These are phyloP conservation scores for Kluyveromyces sp. DNA, from an alignment of 1,139 yeast genomes.

Conservation along the genomic window DNA sequence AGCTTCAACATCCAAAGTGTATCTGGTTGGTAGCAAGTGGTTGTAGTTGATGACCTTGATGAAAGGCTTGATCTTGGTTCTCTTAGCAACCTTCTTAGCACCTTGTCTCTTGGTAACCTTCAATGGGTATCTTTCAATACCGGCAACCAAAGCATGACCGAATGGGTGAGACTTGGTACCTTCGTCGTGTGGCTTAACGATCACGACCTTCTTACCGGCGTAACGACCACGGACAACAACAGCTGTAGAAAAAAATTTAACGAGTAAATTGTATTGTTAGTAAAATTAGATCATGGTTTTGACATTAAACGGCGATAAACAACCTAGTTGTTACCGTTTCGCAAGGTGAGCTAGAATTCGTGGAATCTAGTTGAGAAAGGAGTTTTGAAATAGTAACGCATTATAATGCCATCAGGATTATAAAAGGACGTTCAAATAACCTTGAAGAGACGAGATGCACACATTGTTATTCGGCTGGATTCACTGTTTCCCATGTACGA, in stretches of 20 bases:
- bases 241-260: conserved; percentile 42
- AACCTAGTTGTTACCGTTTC: too few species aligned
- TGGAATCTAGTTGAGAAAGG: too few species aligned
- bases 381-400: too few species aligned
- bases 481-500: too few species aligned
- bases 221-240: conserved; percentile 99
- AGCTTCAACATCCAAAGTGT: conserved; percentile 93
- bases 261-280: conserved; percentile 16
- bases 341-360: too few species aligned
- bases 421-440: too few species aligned
- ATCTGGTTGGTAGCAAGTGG: conserved; percentile 99
- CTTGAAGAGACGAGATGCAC: too few species aligned
- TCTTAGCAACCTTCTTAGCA: conserved; percentile 93
- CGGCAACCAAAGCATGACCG: conserved; percentile 99
- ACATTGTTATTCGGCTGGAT: too few species aligned
- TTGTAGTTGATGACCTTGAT: conserved; percentile 99
- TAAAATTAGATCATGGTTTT: conserved; percentile 5
- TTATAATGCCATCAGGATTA: too few species aligned
- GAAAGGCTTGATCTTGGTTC: conserved; percentile 98
- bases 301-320: too few species aligned
- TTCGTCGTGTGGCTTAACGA: conserved; percentile 97
- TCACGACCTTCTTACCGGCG: conserved; percentile 99
- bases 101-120: conserved; percentile 94
- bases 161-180: conserved; percentile 98
- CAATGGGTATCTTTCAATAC: conserved; percentile 98